Base-by-base conservation (phyloP, 306 rosid genomes). In the Lupinus albus region DNA sequence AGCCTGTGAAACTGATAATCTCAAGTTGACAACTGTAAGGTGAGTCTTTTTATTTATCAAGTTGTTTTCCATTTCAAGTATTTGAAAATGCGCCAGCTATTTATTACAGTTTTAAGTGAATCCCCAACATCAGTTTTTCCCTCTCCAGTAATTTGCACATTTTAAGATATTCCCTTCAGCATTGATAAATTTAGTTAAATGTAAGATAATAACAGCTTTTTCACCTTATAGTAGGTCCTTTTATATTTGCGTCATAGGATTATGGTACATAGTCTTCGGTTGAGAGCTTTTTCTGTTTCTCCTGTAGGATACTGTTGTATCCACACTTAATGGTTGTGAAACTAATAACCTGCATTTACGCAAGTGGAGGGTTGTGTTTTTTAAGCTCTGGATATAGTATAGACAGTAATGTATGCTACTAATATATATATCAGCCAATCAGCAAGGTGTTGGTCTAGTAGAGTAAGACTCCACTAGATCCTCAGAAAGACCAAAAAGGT, bases 1-100 rank as follows among this genome's bases (percentile, higher is more conserved):
- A 64, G 30, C 18, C 51, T 8, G 12, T 20, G 48, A 67, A 20
- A 47, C 16, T 76, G 69, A 49, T 68, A 5, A 9, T 51, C 64
- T 65, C 57, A 48, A 70, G 64, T 47, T 51, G 21, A 36, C 12
- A 17, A 48, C 46, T 57, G 12, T 56, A 28, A 18, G 55, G 76
- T 79, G 47, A 69, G 70, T 11, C 18, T 8, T 25, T 56, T 71
- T 52, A 38, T 46, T 35, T 15, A 7, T 41, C 8, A 45, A 67
- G 10, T 46, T 33, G 3, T 64, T 13, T 48, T 28, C 10, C 18
- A 16, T 58, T 49, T 57, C 45, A 64, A 49, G 33, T 15, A 25
- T 25, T 6, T 71, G 14, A 12, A 18, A 57, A 55, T 57, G 51
- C n/a, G 7, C 20, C 8, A 47, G 35, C 11, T 36, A 71, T 11